Conservation (phyloP, 2,329 filamentous ascomycete species). For the Aspergillus uvarum region DNA sequence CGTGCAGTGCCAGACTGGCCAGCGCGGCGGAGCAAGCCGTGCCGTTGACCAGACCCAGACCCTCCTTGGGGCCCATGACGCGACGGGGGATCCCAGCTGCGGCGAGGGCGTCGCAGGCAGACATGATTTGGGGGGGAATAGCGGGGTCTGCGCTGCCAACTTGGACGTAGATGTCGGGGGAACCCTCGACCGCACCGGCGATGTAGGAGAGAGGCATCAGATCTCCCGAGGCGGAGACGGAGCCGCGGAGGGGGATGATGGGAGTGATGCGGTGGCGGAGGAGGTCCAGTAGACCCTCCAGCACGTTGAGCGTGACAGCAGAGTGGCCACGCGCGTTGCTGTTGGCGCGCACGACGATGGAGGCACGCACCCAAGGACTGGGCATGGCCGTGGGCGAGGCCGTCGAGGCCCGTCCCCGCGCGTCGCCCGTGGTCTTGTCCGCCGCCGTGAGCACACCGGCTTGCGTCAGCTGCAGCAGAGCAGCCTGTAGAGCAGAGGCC, state of each 20-base stretch:
- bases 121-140: conserved; percentile 17
- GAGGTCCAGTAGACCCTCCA: conserved; percentile 2
- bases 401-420: not conserved
- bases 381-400: conserved; percentile 46
- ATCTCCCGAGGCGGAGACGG: conserved; percentile 39
- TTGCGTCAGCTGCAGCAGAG: conserved; percentile 56
- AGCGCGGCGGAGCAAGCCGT: conserved; percentile 48
- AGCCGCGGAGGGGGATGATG: conserved; percentile 32
- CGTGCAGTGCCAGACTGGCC: conserved; percentile 50
- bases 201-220: conserved; percentile 38
- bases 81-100: conserved; percentile 27
- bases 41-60: conserved; percentile 52
- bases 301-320: not conserved
- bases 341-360: conserved; percentile 6
- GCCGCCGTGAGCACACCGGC: conserved; percentile 45
- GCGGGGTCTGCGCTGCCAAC: conserved; percentile 33
- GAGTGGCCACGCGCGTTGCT: conserved; percentile 4
- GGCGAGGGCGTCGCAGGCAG: conserved; percentile 35
- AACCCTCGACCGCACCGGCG: conserved; percentile 32
- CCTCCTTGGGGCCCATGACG: conserved; percentile 51
- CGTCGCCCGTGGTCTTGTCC: conserved; percentile 10
- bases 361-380: conserved; percentile 45
- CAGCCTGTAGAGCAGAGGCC: conserved; percentile 53
- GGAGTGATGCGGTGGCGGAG: conserved; percentile 25
- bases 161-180: conserved; percentile 37